Conservation (phyloP, 306 rosid species). For the Trifolium fragiferum region DNA sequence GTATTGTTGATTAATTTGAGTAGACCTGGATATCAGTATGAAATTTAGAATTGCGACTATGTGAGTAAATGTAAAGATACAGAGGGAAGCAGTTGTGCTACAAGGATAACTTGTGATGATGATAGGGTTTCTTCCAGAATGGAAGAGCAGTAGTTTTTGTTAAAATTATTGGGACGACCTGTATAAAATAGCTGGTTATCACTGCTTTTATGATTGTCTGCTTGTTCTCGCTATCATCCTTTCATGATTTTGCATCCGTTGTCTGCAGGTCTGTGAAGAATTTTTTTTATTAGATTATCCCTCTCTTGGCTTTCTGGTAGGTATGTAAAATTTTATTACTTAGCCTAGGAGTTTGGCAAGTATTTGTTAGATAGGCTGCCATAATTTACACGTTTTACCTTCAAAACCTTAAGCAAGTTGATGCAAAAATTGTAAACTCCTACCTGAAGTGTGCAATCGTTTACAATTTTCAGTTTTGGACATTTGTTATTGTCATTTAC, state of each 20-base stretch:
- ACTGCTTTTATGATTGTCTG: constrained; percentile 42
- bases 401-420: constrained; percentile 34
- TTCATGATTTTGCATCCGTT: constrained; percentile 50
- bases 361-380: constrained; percentile 13
- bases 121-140: constrained; percentile 23
- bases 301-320: constrained; percentile 41
- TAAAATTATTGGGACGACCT: constrained; percentile 26
- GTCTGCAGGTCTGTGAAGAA: constrained; percentile 55
- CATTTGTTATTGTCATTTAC: constrained; percentile 34
- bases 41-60: constrained; percentile 21
- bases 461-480: constrained; percentile 5
- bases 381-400: constrained; percentile 4
- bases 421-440: constrained; percentile 34
- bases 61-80: constrained; percentile 25
- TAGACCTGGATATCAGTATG: constrained; percentile 18
- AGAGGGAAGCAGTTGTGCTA: constrained; percentile 12
- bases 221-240: constrained; percentile 33
- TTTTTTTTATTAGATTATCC: constrained; percentile 37
- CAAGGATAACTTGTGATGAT: not conserved
- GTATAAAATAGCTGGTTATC: constrained; percentile 38
- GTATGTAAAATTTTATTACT: constrained; percentile 41
- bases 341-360: constrained; percentile 21
- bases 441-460: constrained; percentile 23
- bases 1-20: not conserved
- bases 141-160: not conserved